Evolutionary conservation across 257 asterid species (phyloP).

Genomic region (Jasminum sambac): DNA sequence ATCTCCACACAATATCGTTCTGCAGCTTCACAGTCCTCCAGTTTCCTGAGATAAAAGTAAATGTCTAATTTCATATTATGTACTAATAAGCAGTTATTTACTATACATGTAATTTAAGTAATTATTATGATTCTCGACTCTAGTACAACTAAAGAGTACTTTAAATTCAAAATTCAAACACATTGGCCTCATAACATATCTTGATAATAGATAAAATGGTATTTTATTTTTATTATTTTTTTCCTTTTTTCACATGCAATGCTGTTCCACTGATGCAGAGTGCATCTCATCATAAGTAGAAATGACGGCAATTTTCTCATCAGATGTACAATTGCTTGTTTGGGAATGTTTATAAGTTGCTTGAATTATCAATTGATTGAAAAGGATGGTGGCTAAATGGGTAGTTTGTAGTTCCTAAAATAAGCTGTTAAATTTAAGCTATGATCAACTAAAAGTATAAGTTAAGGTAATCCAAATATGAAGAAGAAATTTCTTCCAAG

Average conservation of each 20-base stretch:
- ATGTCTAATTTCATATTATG: conserved; percentile 10
- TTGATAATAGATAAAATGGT: background rate
- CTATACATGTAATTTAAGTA: background rate
- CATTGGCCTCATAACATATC: background rate
- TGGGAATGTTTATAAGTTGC: too few species aligned
- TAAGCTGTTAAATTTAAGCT: too few species aligned
- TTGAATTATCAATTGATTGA: too few species aligned
- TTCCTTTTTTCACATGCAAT: background rate
- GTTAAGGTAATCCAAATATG: too few species aligned
- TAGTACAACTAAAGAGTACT: background rate
- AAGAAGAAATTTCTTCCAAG: too few species aligned
- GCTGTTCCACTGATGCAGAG: conserved; percentile 9
- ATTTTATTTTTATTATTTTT: too few species aligned
- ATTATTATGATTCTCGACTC: background rate
- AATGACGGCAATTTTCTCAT: background rate
- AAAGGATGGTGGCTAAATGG: too few species aligned
- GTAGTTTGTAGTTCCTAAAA: too few species aligned
- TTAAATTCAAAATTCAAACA: background rate
- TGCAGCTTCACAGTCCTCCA: conserved; percentile 96
- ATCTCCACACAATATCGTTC: conserved; percentile 95
- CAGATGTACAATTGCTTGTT: background rate
- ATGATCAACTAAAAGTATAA: too few species aligned
- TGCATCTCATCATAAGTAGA: background rate
- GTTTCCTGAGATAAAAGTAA: conserved; percentile 55
- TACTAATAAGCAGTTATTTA: conserved; percentile 12